Conservation (phyloP, 495 filamentous ascomycete genomes). For the Penicillium steckii region DNA sequence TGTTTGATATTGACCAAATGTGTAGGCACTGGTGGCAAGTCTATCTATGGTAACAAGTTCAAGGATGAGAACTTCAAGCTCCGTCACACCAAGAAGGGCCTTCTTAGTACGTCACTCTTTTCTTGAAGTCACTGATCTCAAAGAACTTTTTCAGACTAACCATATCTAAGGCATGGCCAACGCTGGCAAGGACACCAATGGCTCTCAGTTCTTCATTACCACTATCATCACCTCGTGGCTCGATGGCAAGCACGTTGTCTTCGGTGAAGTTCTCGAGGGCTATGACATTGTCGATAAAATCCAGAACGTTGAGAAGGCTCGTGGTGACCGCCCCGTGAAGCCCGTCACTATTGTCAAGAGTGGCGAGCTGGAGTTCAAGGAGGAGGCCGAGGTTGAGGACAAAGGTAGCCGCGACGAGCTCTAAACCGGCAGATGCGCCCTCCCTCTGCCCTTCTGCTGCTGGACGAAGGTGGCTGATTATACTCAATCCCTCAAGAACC, state of each 20-base stretch:
- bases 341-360: conserved; percentile 89
- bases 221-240: conserved; percentile 86
- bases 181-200: conserved; percentile 96
- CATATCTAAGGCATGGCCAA: conserved; percentile 84
- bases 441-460: conserved; percentile 23
- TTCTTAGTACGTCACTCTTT: conserved; percentile 48
- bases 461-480: conserved; percentile 37
- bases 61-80: conserved; percentile 99
- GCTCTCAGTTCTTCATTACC: conserved; percentile 98
- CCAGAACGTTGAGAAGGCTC: conserved; percentile 69
- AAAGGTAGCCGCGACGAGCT: conserved; percentile 99
- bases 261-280: conserved; percentile 88
- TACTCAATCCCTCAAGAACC: conserved; percentile 27
- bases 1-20: not conserved
- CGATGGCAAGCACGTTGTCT: conserved; percentile 86
- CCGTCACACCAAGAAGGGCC: conserved; percentile 70
- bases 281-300: conserved; percentile 89
- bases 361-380: conserved; percentile 82
- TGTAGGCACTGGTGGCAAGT: conserved; percentile 88
- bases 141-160: conserved; percentile 14
- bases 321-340: conserved; percentile 71
- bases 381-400: conserved; percentile 35
- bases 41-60: conserved; percentile 95
- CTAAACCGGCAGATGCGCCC: conserved; percentile 50
- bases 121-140: conserved; percentile 26